Conservation (phyloP, 2,329 filamentous ascomycete genomes). For the Aureobasidium pullulans region DNA sequence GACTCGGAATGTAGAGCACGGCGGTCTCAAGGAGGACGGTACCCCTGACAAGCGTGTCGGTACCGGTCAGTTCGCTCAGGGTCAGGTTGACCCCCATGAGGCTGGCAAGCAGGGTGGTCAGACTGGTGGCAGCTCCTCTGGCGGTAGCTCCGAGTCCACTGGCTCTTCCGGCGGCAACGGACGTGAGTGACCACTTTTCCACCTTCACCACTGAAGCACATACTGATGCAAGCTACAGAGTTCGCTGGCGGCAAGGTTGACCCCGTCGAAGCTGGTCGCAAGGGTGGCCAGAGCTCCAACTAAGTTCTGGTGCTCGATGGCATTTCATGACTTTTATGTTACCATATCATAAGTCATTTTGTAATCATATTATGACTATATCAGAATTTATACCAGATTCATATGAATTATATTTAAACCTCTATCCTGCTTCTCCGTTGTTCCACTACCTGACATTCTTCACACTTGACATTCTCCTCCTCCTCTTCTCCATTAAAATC, state of each 20-base stretch:
- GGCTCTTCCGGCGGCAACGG: conserved; percentile 16
- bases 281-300: conserved; percentile 27
- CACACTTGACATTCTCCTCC: too few species aligned
- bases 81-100: conserved; percentile 35
- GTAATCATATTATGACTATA: background rate
- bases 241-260: conserved; percentile 37
- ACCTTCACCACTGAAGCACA: too few species aligned
- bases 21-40: conserved; percentile 36
- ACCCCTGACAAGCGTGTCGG: conserved; percentile 35
- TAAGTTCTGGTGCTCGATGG: background rate
- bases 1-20: conserved; percentile 29
- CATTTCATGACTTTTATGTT: background rate
- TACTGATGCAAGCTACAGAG: conserved; percentile 18
- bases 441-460: too few species aligned
- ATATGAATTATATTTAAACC: background rate
- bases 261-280: conserved; percentile 32
- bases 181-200: conserved; percentile 2
- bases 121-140: conserved; percentile 20
- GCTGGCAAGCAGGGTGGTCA: conserved; percentile 33
- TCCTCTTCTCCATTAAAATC: background rate
- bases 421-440: background rate
- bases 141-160: conserved; percentile 1
- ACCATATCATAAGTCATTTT: background rate
- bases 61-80: conserved; percentile 35
- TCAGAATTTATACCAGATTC: background rate